Evolutionary conservation across 2,329 filamentous ascomycete species (phyloP), one percentile per base, ranked within the genome.

Genomic region (Pseudocercospora fuligena): DNA sequence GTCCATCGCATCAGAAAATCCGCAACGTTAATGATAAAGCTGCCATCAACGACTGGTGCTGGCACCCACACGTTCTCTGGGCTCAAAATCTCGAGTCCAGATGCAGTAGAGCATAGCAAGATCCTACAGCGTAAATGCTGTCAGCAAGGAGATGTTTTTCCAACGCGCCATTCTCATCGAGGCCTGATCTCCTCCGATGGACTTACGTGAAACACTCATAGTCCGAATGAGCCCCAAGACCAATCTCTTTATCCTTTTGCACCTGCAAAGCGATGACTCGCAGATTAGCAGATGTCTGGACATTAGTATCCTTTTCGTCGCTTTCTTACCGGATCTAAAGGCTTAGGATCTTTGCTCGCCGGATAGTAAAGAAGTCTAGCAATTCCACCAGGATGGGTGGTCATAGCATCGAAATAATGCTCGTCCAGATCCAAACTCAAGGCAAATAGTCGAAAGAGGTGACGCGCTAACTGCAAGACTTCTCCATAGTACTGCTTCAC

Each of bases 1-100:
- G 81, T 82, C 80, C 80, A 82, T 56, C 79, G 72, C 77, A 83
- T 81, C 69, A 85, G 78, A 79, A 84, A 83, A 68, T 85, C 83
- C 0, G 82, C 83, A 36, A 85, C 81, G 66, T 85, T 85, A 6
- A 85, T 82, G 9, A 84, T 81, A 64, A 83, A 84, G 0, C 79
- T 78, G 16, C 80, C 82, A 2, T 77, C 75, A 0, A 82, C 74
- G 0, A 82, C 82, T 57, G 83, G 79, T 0, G 82, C 82, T 36
- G 78, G 73, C 0, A 84, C 74, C 83, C 83, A 85, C 0, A 63
- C 70, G 6, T 78, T 77, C 51, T 80, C 77, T 69, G 80, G 80
- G 11, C 65, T 69, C 49, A 76, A 59, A 11, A 75, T 75, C 68
- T 76, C 73, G 23, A 76, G 61, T 1, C 73, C 74, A n/a, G 69